Evolutionary conservation across 345 rosid genomes (phyloP).

Genomic region (Eucalyptus tenuipes): DNA sequence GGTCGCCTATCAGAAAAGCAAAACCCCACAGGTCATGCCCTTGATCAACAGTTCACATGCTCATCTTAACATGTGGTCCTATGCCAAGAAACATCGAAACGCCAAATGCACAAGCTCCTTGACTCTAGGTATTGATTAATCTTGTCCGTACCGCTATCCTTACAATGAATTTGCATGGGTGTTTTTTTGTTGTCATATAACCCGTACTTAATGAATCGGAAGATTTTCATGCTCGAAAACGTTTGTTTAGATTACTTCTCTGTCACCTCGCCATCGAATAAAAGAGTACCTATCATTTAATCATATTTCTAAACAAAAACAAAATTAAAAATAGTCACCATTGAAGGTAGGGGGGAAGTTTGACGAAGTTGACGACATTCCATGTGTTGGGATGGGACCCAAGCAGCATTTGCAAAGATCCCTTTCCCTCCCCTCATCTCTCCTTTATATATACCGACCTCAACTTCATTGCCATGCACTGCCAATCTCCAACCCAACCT

Average conservation of each 20-base stretch:
- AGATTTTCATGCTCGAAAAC: not conserved
- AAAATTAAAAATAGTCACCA: not conserved
- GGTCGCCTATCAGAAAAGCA: not conserved
- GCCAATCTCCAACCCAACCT: not conserved
- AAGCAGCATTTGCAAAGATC: not conserved
- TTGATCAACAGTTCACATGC: not conserved
- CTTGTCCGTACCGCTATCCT: not conserved
- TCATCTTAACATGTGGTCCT: not conserved
- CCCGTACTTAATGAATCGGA: not conserved
- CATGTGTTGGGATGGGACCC: not conserved
- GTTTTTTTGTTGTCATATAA: not conserved
- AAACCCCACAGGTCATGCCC: not conserved
- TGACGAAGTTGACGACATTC: not conserved
- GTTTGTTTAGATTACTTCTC: not conserved
- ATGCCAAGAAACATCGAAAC: not conserved
- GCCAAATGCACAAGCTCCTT: not conserved
- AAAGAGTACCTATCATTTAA: not conserved
- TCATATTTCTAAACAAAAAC: not conserved
- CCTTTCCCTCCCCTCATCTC: not conserved
- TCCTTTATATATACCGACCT: not conserved
- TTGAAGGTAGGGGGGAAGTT: not conserved
- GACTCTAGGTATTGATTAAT: not conserved
- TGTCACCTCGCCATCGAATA: not conserved
- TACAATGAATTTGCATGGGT: not conserved
- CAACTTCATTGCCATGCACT: not conserved